Percentiles rank a stretch among this genome's conserved stretches.
Conservation (phyloP, 2,329 filamentous ascomycete species). For the Talaromyces sp. region DNA sequence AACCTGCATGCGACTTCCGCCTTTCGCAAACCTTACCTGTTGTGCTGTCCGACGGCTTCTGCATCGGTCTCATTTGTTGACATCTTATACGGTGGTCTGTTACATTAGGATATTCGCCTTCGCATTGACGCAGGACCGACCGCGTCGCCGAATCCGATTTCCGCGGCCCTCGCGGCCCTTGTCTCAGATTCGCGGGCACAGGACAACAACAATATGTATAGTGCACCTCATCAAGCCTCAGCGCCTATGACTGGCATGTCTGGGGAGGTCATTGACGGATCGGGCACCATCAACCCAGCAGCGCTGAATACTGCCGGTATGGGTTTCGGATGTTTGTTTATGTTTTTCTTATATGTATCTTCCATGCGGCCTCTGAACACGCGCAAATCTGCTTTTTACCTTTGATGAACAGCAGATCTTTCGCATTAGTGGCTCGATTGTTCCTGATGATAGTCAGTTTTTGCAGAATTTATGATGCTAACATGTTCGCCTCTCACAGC, state of each 20-base stretch:
- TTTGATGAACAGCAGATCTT: neutral
- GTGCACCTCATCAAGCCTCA: constrained; percentile 48
- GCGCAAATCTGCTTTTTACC: neutral
- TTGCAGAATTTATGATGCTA: neutral
- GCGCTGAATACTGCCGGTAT: constrained; percentile 76
- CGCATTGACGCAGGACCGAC: constrained; percentile 16
- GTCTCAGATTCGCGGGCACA: constrained; percentile 27
- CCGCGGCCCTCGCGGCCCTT: constrained; percentile 30
- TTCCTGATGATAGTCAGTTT: neutral
- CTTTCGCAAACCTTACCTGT: constrained; percentile 23
- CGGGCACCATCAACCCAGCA: constrained; percentile 87
- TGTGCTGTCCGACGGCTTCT: constrained; percentile 21
- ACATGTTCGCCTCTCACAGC: constrained; percentile 33
- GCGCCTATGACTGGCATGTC: constrained; percentile 62
- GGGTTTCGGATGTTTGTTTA: constrained; percentile 33
- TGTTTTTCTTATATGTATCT: neutral
- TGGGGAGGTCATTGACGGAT: constrained; percentile 60
- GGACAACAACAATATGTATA: constrained; percentile 43
- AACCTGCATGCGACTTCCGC: constrained; percentile 16
- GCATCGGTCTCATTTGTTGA: neutral
- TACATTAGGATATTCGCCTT: constrained; percentile 19
- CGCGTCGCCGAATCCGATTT: constrained; percentile 34
- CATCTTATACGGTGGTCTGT: neutral
- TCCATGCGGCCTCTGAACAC: neutral
- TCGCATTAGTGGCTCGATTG: neutral